A percentile compares a stretch with the other conserved stretches of the same genome.
phyloP scores from a whole-genome alignment of 352 stramenopile genomes.

The Phytophthora meadii region DNA sequence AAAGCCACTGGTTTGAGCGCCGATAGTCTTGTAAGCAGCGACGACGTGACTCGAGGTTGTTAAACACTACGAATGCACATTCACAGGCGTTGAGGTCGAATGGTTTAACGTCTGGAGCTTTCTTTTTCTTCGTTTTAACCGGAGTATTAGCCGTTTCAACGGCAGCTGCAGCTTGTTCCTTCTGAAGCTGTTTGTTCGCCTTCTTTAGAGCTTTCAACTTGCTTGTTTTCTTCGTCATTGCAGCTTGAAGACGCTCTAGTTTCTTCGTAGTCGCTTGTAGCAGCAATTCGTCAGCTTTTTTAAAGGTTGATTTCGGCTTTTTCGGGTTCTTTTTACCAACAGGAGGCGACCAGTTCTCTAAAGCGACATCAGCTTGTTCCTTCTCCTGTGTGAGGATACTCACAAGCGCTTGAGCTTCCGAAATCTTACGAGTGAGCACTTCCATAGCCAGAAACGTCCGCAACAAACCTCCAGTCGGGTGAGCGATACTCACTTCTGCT shows the following conservation, averaged over 20 bases:
- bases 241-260: constrained; percentile 34
- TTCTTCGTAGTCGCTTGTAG: constrained; percentile 41
- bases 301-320: constrained; percentile 43
- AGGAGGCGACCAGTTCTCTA: constrained; percentile 29
- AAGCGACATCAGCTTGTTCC: constrained; percentile 24
- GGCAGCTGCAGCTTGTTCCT: constrained; percentile 3
- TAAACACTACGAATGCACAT: constrained; percentile 90
- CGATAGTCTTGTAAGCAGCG: constrained; percentile 85
- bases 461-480: constrained; percentile 77
- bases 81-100: constrained; percentile 74
- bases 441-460: constrained; percentile 79
- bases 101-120: constrained; percentile 29
- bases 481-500: constrained; percentile 83
- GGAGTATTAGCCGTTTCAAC: neutral
- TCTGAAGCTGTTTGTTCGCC: constrained; percentile 19
- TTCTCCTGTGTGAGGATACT: constrained; percentile 63
- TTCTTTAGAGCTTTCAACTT: constrained; percentile 76
- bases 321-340: constrained; percentile 34
- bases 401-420: constrained; percentile 59
- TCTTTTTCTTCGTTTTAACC: constrained; percentile 28
- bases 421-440: constrained; percentile 64
- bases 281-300: constrained; percentile 46
- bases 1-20: constrained; percentile 49
- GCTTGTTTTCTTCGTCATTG: constrained; percentile 62
- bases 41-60: constrained; percentile 81